Conservation (phyloP, 208 protist species). For the Trichomonas gallinae region DNA sequence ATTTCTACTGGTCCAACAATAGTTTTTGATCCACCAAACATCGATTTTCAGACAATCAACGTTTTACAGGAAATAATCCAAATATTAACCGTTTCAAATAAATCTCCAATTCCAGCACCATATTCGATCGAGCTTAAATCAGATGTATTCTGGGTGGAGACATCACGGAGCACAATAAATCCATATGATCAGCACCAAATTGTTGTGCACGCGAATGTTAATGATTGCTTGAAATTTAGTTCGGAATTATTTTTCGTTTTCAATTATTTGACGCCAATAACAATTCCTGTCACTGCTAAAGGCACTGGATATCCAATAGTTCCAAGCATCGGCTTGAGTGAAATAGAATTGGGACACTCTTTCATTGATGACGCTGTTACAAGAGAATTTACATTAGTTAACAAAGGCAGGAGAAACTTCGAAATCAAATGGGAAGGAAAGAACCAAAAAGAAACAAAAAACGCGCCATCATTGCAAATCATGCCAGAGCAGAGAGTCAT, state of each 20-base stretch:
- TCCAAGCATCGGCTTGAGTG: neutral
- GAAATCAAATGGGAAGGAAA: neutral
- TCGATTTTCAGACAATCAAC: neutral
- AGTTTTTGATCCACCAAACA: neutral
- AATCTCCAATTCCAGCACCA: neutral
- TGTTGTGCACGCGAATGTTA: neutral
- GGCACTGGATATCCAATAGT: neutral
- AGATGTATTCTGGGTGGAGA: neutral
- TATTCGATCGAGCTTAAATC: neutral
- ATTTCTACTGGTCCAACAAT: neutral
- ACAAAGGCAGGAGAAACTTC: neutral
- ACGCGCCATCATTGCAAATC: neutral
- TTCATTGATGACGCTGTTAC: neutral
- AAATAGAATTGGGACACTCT: neutral
- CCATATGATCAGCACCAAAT: neutral
- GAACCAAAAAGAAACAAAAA: neutral
- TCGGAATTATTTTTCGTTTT: neutral
- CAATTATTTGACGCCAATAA: neutral
- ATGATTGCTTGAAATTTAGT: slow-evolving; percentile 10
- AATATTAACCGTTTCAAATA: neutral
- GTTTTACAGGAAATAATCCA: neutral
- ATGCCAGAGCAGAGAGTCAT: neutral
- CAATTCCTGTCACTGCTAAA: neutral
- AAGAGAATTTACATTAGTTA: neutral
- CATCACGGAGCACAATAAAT: neutral